phyloP scores from a whole-genome alignment of 345 rosid species.

The Euphorbia tirucalli region DNA sequence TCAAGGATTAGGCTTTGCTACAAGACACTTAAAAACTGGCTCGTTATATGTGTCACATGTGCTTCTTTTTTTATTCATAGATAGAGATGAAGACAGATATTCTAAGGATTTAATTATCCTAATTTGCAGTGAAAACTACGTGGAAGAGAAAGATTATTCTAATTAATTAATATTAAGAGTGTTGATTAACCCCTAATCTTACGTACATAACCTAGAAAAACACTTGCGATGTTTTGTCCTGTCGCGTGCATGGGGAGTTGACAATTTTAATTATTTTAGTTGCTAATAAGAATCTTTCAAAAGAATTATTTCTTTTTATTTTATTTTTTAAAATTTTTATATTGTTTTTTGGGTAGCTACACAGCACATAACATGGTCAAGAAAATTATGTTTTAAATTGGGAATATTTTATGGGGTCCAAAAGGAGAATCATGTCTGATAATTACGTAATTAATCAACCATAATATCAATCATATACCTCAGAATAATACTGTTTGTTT shows the following conservation, averaged over 20 bases:
- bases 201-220: conserved; percentile 10
- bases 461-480: conserved; percentile 15
- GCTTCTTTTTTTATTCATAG: conserved; percentile 8
- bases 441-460: conserved; percentile 15
- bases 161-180: conserved; percentile 4
- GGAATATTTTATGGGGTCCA: not conserved
- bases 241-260: conserved; percentile 40
- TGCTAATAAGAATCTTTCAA: conserved; percentile 36
- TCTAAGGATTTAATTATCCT: conserved; percentile 16
- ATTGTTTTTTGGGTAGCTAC: too few species aligned
- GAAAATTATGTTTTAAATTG: not conserved
- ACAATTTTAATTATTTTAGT: conserved; percentile 27
- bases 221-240: conserved; percentile 21
- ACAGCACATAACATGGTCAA: conserved; percentile 1
- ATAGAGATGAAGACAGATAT: conserved; percentile 19
- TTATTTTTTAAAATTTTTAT: too few species aligned
- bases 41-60: conserved; percentile 23
- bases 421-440: conserved; percentile 30
- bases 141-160: conserved; percentile 17
- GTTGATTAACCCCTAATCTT: conserved; percentile 5
- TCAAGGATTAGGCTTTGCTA: too few species aligned
- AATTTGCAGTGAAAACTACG: conserved; percentile 17
- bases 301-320: conserved; percentile 23
- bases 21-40: conserved; percentile 21
- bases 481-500: conserved; percentile 13